phyloP scores from a whole-genome alignment of 305 asterid species.

The Fraxinus dipetala region DNA sequence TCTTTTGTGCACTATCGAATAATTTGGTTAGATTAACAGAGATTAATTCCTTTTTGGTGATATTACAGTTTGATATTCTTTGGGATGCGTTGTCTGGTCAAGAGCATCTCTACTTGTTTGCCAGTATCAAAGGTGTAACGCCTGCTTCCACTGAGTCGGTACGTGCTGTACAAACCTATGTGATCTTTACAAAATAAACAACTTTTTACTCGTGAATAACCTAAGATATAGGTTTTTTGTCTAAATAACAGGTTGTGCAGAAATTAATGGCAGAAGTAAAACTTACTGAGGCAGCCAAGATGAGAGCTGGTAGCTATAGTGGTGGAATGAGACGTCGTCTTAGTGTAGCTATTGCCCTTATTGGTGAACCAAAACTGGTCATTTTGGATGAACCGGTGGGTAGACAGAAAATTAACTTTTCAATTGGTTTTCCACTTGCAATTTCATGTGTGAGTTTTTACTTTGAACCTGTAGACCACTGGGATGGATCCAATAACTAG shows the following conservation, averaged over 20 bases:
- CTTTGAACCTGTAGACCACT: constrained; percentile 60
- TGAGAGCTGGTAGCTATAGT: constrained; percentile 80
- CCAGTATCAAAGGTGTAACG: constrained; percentile 77
- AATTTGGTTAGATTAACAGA: constrained; percentile 1
- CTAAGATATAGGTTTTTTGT: neutral
- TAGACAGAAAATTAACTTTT: constrained; percentile 5
- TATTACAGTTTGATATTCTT: constrained; percentile 76
- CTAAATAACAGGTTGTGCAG: constrained; percentile 48
- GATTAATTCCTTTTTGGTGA: constrained; percentile 24
- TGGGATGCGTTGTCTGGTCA: constrained; percentile 88
- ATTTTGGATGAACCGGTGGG: constrained; percentile 93
- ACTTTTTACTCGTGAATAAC: neutral
- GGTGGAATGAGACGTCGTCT: constrained; percentile 98
- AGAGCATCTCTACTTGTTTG: constrained; percentile 87
- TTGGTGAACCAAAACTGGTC: constrained; percentile 89
- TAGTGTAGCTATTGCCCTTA: constrained; percentile 90
- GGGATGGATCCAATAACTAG: constrained; percentile 97
- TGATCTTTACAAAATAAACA: neutral
- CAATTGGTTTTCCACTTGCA: neutral
- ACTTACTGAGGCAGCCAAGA: constrained; percentile 62
- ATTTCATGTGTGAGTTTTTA: constrained; percentile 1
- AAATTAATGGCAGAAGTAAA: constrained; percentile 72
- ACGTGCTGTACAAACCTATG: constrained; percentile 23
- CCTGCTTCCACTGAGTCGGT: constrained; percentile 57
- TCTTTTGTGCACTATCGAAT: neutral